These are phyloP conservation scores for Epichloe hybrida DNA, from an alignment of 2,329 filamentous ascomycete species.

Conservation along the genomic window DNA sequence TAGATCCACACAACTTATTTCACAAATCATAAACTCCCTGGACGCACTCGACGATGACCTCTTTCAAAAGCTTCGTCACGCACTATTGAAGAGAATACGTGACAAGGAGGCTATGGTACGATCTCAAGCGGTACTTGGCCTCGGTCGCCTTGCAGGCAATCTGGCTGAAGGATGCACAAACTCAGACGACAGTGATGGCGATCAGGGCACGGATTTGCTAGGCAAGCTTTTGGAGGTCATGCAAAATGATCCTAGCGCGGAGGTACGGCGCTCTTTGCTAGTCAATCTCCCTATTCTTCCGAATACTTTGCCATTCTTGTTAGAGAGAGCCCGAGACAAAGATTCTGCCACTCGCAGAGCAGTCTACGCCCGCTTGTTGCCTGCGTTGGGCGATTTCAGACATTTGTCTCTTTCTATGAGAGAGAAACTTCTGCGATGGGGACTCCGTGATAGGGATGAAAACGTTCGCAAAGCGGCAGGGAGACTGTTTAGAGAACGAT, in stretches of 20 bases:
- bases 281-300: slow-evolving; percentile 82
- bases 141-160: slow-evolving; percentile 73
- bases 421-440: slow-evolving; percentile 92
- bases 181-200: slow-evolving; percentile 54
- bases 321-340: slow-evolving; percentile 82
- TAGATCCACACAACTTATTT: slow-evolving; percentile 76
- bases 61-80: slow-evolving; percentile 68
- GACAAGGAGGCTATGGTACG: slow-evolving; percentile 92
- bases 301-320: slow-evolving; percentile 68
- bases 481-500: slow-evolving; percentile 82
- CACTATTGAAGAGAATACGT: slow-evolving; percentile 69
- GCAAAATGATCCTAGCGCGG: slow-evolving; percentile 87
- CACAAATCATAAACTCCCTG: slow-evolving; percentile 83
- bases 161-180: slow-evolving; percentile 57
- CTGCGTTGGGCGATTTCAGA: slow-evolving; percentile 83
- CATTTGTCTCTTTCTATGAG: slow-evolving; percentile 87
- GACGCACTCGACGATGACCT: slow-evolving; percentile 86
- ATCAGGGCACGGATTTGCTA: slow-evolving; percentile 53
- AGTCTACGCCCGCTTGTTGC: slow-evolving; percentile 76
- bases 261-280: slow-evolving; percentile 78
- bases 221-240: slow-evolving; percentile 77
- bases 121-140: slow-evolving; percentile 78
- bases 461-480: slow-evolving; percentile 85
- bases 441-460: slow-evolving; percentile 84
- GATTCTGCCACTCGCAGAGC: slow-evolving; percentile 74